phyloP scores from a whole-genome alignment of 1,284 basidiomycete genomes.

The Anthracocystis panici-leucophaei region DNA sequence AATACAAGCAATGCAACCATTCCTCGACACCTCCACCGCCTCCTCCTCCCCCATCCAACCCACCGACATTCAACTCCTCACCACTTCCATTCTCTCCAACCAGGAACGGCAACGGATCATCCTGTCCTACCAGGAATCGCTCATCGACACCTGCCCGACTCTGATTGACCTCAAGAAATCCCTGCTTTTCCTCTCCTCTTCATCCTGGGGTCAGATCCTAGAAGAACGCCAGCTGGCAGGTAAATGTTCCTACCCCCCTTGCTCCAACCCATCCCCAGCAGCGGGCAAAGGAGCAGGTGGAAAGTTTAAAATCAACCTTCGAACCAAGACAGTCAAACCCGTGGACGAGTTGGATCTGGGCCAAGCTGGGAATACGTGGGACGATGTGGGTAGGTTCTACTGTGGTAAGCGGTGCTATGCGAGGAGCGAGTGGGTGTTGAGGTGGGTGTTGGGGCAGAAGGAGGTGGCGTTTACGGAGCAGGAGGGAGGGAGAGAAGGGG shows the following conservation, averaged over 20 bases:
- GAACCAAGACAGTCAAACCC: constrained; percentile 21
- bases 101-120: constrained; percentile 35
- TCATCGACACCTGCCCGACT: constrained; percentile 20
- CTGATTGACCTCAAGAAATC: constrained; percentile 19
- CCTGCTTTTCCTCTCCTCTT: constrained; percentile 21
- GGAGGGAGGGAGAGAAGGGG: constrained; percentile 78
- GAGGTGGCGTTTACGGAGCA: constrained; percentile 16
- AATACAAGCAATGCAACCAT: constrained; percentile 35
- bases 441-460: constrained; percentile 41
- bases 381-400: constrained; percentile 31
- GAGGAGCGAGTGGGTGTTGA: constrained; percentile 41
- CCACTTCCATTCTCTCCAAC: constrained; percentile 44
- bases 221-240: constrained; percentile 36
- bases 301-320: constrained; percentile 26
- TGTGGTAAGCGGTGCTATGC: constrained; percentile 37
- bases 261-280: constrained; percentile 18
- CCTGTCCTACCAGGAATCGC: constrained; percentile 31
- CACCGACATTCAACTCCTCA: constrained; percentile 53
- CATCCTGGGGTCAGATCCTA: constrained; percentile 41
- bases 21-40: constrained; percentile 35
- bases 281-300: background rate
- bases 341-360: constrained; percentile 26
- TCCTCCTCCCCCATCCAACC: constrained; percentile 31
- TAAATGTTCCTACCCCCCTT: constrained; percentile 35
- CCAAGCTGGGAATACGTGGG: constrained; percentile 31